A percentile compares a stretch with the other conserved stretches of the same genome.
Evolutionary conservation across 2,329 filamentous ascomycete genomes (phyloP).

Genomic region (Apiospora marii): DNA sequence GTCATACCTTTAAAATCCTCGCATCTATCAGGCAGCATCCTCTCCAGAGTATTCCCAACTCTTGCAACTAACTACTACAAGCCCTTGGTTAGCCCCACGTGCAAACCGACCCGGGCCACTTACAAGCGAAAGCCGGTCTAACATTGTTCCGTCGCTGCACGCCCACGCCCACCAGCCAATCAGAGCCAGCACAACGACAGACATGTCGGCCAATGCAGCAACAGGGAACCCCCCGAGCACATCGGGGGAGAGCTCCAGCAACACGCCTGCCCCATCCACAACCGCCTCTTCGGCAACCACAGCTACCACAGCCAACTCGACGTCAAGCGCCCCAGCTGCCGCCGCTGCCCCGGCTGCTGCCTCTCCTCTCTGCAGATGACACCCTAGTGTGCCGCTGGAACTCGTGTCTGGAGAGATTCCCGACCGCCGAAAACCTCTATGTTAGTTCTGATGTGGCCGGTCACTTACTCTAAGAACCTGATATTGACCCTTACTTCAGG

Average conservation of each 20-base stretch:
- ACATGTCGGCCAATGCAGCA: slow-evolving; percentile 18
- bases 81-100: slow-evolving; percentile 4
- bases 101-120: slow-evolving; percentile 3
- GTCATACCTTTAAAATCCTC: slow-evolving; percentile 1
- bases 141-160: slow-evolving; percentile 16
- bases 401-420: slow-evolving; percentile 65
- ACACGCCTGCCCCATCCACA: slow-evolving; percentile 13
- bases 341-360: slow-evolving; percentile 44
- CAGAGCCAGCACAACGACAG: neutral
- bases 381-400: slow-evolving; percentile 67
- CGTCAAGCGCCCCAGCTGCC: neutral
- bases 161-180: neutral
- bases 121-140: slow-evolving; percentile 9
- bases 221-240: slow-evolving; percentile 21
- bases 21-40: neutral
- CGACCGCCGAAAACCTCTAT: slow-evolving; percentile 65
- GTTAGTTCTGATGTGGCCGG: slow-evolving; percentile 50
- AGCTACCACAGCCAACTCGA: slow-evolving; percentile 13
- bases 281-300: slow-evolving; percentile 20
- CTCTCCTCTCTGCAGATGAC: slow-evolving; percentile 55
- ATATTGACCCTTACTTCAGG: slow-evolving; percentile 58
- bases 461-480: too few species aligned
- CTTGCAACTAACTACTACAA: neutral
- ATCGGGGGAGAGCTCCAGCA: slow-evolving; percentile 25
- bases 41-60: neutral